Conservation (phyloP, 169 alveolate genomes). For the Amoebophrya sp. region DNA sequence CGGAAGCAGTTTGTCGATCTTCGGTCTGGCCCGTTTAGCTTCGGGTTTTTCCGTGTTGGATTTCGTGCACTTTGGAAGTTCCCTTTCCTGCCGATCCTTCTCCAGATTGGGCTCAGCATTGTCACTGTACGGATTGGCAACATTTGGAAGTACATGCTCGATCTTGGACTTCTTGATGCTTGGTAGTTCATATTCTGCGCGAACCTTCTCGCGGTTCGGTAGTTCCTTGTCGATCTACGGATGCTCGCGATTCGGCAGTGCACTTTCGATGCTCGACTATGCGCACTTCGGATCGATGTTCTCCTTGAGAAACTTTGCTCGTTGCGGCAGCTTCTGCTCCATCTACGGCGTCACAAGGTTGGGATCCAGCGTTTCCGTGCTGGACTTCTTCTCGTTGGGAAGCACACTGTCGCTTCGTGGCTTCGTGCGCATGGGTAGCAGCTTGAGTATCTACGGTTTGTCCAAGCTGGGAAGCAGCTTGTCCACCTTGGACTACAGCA, state of each 20-base stretch:
- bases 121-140: slow-evolving; percentile 37
- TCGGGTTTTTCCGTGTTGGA: slow-evolving; percentile 36
- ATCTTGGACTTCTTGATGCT: slow-evolving; percentile 35
- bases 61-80: slow-evolving; percentile 41
- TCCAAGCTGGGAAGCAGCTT: not conserved
- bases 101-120: slow-evolving; percentile 27
- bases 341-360: slow-evolving; percentile 23
- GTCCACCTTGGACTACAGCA: slow-evolving; percentile 26
- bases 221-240: slow-evolving; percentile 36
- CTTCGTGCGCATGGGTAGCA: slow-evolving; percentile 19
- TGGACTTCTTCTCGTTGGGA: slow-evolving; percentile 30
- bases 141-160: slow-evolving; percentile 25
- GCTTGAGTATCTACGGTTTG: not conserved
- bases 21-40: slow-evolving; percentile 42
- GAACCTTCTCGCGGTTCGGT: slow-evolving; percentile 37
- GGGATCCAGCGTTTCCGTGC: slow-evolving; percentile 20
- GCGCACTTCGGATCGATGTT: slow-evolving; percentile 35
- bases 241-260: slow-evolving; percentile 32
- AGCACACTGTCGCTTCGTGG: slow-evolving; percentile 19
- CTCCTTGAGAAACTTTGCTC: slow-evolving; percentile 38
- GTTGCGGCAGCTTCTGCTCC: slow-evolving; percentile 33
- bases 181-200: slow-evolving; percentile 5
- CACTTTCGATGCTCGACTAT: slow-evolving; percentile 30
- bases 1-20: slow-evolving; percentile 31
- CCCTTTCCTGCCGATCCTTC: slow-evolving; percentile 37